Base-by-base conservation (phyloP, 2,329 filamentous ascomycete genomes). In the Penicillium sp. region DNA sequence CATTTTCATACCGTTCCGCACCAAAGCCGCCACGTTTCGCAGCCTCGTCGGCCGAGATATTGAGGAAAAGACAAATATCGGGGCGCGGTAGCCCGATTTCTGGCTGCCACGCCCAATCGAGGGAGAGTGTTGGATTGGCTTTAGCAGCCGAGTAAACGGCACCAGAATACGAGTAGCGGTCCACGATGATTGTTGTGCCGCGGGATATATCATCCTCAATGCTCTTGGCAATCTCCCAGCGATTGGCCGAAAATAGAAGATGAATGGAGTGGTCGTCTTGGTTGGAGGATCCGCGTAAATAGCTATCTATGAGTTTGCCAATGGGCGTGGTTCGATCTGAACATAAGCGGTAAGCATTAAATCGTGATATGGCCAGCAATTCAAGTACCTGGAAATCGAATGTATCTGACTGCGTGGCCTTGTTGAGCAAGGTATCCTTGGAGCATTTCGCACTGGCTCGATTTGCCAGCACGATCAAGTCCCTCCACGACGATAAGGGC, bases 101-200 rank as follows among this genome's bases (percentile, higher is more conserved):
- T 1, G 89, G 86, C 11, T 80, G 75, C 51, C 85, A 80, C 6
- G 87, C 88, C 89, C 92, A 98, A 0, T 75, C 66, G 0, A 95
- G 70, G 0, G 75, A 69, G 9, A 95, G 73, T 2, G 70, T 63
- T 0, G 81, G 77, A 51, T 85, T 86, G 30, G 78, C 72, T 60
- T 96, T 96, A 3, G 92, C 90, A 0, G 87, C 86, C 15, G 82
- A 87, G 69, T 96, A 98, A 33, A 95, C 87, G 40, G 89, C 85
- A 37, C 92, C 92, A 13, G 85, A 92, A 70, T 95, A 90, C 61
- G 93, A 94, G 69, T 96, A 98, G 32, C 92, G 81, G 64, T 98
- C 92, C 50, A 90, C 81, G 26, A 98, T 72, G 20, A 98, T 74
- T 0, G 79, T 92, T 13, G 74, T 80, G 6, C 90, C 89, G 1